Conservation (phyloP, 78 protist species). For the Dictyostelium citrinum region DNA sequence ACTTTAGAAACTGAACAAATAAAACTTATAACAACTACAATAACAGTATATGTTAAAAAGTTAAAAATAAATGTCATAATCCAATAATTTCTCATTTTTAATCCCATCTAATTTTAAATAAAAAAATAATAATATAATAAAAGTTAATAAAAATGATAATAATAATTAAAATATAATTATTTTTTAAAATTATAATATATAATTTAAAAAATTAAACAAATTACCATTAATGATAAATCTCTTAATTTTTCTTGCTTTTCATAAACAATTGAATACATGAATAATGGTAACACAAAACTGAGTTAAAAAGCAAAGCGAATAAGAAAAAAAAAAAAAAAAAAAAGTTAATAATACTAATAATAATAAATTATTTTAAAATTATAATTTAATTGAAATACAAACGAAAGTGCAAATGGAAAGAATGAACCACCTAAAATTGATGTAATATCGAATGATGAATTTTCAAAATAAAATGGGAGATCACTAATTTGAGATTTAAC, state of each 20-base stretch:
- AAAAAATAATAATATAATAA: no score
- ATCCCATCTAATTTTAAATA: constrained; percentile 64
- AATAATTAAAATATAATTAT: no score
- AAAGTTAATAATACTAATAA: no score
- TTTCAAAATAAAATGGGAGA: neutral
- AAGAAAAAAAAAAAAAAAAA: no score
- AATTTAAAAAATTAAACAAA: neutral
- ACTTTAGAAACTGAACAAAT: constrained; percentile 9
- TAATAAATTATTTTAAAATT: no score
- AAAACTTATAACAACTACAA: neutral
- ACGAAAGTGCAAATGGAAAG: constrained; percentile 54
- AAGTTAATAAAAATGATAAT: no score
- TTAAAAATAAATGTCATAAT: constrained; percentile 72
- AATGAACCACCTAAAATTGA: constrained; percentile 58
- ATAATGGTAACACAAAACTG: constrained; percentile 61
- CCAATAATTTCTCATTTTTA: constrained; percentile 77
- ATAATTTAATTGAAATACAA: constrained; percentile 66
- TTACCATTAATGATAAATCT: constrained; percentile 42
- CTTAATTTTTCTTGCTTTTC: constrained; percentile 71
- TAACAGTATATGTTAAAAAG: constrained; percentile 44
- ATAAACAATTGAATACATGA: constrained; percentile 42
- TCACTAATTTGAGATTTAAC: neutral
- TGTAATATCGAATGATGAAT: constrained; percentile 29
- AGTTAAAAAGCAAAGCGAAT: no score
- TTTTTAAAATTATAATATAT: no score